Evolutionary conservation across 805 yeast species (phyloP).

Genomic region (Brettanomyces anomalus): DNA sequence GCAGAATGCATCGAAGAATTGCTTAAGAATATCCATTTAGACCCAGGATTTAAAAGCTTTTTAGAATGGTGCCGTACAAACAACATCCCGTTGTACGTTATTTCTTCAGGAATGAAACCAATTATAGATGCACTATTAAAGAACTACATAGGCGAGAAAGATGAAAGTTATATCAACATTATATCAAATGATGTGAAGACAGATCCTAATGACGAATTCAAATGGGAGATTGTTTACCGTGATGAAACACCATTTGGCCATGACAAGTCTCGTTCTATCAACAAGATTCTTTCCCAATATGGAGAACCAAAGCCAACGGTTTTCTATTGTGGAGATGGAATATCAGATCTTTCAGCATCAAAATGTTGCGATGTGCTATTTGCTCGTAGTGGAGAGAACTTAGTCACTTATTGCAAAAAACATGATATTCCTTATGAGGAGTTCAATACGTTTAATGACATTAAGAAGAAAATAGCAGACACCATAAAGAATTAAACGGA

Average conservation of each 20-base stretch:
- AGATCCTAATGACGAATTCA: slow-evolving; percentile 33
- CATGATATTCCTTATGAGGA: slow-evolving; percentile 80
- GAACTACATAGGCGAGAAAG: slow-evolving; percentile 69
- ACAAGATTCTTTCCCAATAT: slow-evolving; percentile 20
- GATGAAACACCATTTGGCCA: slow-evolving; percentile 91
- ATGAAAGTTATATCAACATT: slow-evolving; percentile 63
- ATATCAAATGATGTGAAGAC: slow-evolving; percentile 55
- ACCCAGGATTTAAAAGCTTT: slow-evolving; percentile 82
- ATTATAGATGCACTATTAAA: slow-evolving; percentile 71
- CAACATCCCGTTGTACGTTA: slow-evolving; percentile 76
- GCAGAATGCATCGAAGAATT: slow-evolving; percentile 71
- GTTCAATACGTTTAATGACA: slow-evolving; percentile 70
- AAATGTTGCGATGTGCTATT: slow-evolving; percentile 88
- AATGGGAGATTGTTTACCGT: slow-evolving; percentile 80
- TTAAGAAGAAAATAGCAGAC: slow-evolving; percentile 31
- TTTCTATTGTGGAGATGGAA: slow-evolving; percentile 97
- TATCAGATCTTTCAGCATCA: slow-evolving; percentile 90
- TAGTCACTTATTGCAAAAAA: slow-evolving; percentile 72
- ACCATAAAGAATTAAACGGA: background rate
- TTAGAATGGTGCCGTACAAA: slow-evolving; percentile 68
- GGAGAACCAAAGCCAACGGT: slow-evolving; percentile 45
- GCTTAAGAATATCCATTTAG: slow-evolving; percentile 60
- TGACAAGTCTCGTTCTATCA: slow-evolving; percentile 80
- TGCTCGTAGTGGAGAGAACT: slow-evolving; percentile 88
- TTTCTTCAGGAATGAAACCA: slow-evolving; percentile 91